These are phyloP conservation scores for Tolypocladium endophyticum DNA, from an alignment of 2,329 filamentous ascomycete genomes.

Conservation along the genomic window DNA sequence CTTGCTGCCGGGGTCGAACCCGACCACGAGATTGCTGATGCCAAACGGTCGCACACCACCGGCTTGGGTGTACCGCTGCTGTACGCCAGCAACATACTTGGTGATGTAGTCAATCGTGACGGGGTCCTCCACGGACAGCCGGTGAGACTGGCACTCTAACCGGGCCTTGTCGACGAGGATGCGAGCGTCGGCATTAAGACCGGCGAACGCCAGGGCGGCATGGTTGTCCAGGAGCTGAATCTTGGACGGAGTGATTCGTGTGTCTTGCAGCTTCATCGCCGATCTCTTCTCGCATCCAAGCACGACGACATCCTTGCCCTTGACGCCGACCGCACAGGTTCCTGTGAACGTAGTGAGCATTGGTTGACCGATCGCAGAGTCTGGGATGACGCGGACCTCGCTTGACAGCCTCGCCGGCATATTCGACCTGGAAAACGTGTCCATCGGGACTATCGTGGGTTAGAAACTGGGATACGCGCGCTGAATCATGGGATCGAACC, in stretches of 20 bases:
- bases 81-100: conserved; percentile 94
- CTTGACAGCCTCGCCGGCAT: conserved; percentile 97
- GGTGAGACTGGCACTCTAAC: conserved; percentile 93
- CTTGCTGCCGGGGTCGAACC: conserved; percentile 91
- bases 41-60: conserved; percentile 98
- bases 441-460: conserved; percentile 75
- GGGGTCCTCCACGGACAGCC: conserved; percentile 92
- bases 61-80: conserved; percentile 98
- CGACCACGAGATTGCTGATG: conserved; percentile 94
- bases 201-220: conserved; percentile 93
- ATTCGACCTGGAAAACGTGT: conserved; percentile 99
- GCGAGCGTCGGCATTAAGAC: conserved; percentile 92
- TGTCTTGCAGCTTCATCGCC: conserved; percentile 99
- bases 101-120: conserved; percentile 99
- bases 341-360: conserved; percentile 36
- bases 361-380: conserved; percentile 8
- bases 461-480: conserved; percentile 20
- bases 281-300: conserved; percentile 97
- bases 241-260: conserved; percentile 96
- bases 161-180: conserved; percentile 98
- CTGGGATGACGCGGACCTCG: conserved; percentile 51
- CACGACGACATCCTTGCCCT: conserved; percentile 88
- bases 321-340: conserved; percentile 96
- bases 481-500: conserved; percentile 33
- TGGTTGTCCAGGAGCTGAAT: conserved; percentile 94